Conservation (phyloP, 768 basidiomycete genomes). For the Suillus spraguei region DNA sequence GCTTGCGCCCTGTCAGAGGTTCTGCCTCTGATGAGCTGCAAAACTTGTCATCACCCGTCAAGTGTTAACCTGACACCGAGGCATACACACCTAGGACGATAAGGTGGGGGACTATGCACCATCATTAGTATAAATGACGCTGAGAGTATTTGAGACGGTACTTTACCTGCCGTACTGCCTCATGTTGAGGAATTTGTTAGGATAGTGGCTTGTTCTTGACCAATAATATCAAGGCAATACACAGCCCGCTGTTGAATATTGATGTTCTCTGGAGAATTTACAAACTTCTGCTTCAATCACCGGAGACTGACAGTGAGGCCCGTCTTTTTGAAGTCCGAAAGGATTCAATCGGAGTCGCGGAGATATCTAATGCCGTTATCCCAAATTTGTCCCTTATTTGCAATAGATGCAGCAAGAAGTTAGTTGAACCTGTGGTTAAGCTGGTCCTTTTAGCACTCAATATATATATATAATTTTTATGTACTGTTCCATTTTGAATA, state of each 20-base stretch:
- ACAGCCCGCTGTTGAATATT: background rate
- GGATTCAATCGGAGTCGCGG: no score
- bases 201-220: no score
- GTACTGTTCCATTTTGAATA: no score
- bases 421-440: no score
- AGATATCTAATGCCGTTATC: no score
- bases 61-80: background rate
- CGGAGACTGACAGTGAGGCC: no score
- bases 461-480: no score
- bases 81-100: background rate
- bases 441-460: no score
- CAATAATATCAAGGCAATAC: no score
- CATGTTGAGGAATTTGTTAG: background rate
- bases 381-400: no score
- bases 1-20: background rate
- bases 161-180: background rate
- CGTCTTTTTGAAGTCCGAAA: no score
- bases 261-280: background rate
- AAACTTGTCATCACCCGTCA: background rate
- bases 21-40: slow-evolving; percentile 3
- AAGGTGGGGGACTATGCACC: background rate
- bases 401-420: no score
- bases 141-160: background rate
- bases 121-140: background rate
- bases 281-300: background rate